Percentiles rank a stretch among this genome's conserved stretches.
Conservation (phyloP, 352 stramenopile genomes). For the Phytophthora syringae region DNA sequence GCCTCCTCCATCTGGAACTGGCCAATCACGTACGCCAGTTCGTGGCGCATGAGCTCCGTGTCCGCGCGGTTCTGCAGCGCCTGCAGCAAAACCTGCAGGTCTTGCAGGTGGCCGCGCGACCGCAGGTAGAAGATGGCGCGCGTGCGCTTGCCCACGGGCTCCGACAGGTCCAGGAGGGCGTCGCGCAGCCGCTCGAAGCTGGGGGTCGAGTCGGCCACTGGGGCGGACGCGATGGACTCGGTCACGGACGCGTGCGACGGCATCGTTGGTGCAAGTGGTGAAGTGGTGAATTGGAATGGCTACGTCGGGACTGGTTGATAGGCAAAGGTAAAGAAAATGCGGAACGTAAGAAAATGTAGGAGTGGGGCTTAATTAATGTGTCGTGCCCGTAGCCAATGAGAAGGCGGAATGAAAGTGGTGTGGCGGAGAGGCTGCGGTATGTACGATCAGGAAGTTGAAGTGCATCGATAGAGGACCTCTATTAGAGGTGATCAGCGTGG, state of each 20-base stretch:
- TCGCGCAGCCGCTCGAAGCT: conserved; percentile 65
- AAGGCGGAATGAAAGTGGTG: no score
- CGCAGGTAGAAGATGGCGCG: conserved; percentile 93
- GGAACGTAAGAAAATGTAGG: conserved; percentile 10
- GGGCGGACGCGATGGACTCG: conserved; percentile 15
- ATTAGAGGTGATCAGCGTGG: no score
- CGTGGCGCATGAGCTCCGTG: conserved; percentile 96
- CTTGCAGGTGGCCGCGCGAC: conserved; percentile 77
- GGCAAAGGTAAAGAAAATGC: conserved; percentile 16
- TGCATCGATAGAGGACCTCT: no score
- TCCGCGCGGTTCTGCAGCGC: conserved; percentile 88
- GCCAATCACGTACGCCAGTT: conserved; percentile 98
- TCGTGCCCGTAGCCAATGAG: neutral
- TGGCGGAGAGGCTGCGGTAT: no score
- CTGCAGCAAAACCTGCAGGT: conserved; percentile 77
- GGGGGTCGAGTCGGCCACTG: conserved; percentile 36
- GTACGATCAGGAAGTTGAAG: no score
- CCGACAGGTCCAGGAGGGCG: conserved; percentile 77
- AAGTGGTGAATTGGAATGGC: conserved; percentile 13
- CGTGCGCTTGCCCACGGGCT: conserved; percentile 91
- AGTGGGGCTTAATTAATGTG: neutral
- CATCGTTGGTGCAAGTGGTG: conserved; percentile 7
- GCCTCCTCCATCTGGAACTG: conserved; percentile 95
- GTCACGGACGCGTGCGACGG: conserved; percentile 29
- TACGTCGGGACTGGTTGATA: conserved; percentile 20